phyloP scores from a whole-genome alignment of 768 basidiomycete genomes.

The Podaxis mareebaensis region DNA sequence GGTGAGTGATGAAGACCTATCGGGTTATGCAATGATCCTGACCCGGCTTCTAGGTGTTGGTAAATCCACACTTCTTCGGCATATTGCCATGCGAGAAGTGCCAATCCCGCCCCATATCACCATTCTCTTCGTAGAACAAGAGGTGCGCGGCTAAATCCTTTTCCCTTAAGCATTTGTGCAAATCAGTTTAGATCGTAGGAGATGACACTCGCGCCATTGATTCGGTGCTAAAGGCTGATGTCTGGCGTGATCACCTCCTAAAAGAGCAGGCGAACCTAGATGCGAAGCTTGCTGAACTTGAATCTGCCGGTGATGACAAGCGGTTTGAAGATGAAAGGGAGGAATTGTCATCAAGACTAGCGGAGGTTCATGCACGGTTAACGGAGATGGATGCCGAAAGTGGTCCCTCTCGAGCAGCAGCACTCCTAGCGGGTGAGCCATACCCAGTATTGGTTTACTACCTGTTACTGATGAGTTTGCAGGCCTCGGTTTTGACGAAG shows the following conservation, averaged over 20 bases:
- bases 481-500: slow-evolving; percentile 91
- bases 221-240: slow-evolving; percentile 98
- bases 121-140: slow-evolving; percentile 98
- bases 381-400: slow-evolving; percentile 99
- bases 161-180: slow-evolving; percentile 3
- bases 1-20: slow-evolving; percentile 38
- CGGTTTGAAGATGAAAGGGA: slow-evolving; percentile 84
- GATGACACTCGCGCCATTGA: slow-evolving; percentile 92
- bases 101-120: slow-evolving; percentile 94
- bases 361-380: slow-evolving; percentile 86
- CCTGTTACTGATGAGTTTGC: not conserved
- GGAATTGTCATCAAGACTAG: slow-evolving; percentile 76
- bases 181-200: slow-evolving; percentile 68
- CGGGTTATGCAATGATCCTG: not conserved
- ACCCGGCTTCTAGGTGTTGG: slow-evolving; percentile 67
- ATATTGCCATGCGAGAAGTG: slow-evolving; percentile 94
- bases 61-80: slow-evolving; percentile 93
- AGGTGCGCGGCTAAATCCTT: slow-evolving; percentile 47
- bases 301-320: slow-evolving; percentile 74
- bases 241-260: slow-evolving; percentile 92
- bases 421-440: slow-evolving; percentile 75
- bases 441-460: not conserved
- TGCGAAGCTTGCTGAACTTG: slow-evolving; percentile 67
- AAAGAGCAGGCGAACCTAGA: slow-evolving; percentile 83
- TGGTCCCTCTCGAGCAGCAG: slow-evolving; percentile 91